Evolutionary conservation across 495 filamentous ascomycete species (phyloP).

Genomic region (Daldinia childiae): DNA sequence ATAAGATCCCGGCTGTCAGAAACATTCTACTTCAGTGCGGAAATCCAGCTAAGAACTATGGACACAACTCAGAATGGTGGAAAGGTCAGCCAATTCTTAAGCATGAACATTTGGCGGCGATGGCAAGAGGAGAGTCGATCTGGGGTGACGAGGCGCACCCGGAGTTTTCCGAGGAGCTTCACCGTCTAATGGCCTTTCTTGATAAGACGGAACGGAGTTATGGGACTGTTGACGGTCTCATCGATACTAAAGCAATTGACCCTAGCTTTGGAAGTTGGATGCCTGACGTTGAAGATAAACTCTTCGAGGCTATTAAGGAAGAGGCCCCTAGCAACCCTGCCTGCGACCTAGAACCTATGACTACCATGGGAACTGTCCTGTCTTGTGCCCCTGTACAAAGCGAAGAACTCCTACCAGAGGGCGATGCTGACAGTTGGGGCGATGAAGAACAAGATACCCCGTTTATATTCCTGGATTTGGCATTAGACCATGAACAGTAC

Average conservation of each 20-base stretch:
- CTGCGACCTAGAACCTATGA: slow-evolving; percentile 43
- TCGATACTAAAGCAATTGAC: slow-evolving; percentile 43
- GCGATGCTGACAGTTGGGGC: slow-evolving; percentile 38
- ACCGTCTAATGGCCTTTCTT: slow-evolving; percentile 88
- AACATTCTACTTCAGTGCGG: slow-evolving; percentile 72
- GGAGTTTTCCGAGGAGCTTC: slow-evolving; percentile 64
- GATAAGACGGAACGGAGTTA: slow-evolving; percentile 82
- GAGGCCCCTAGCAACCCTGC: slow-evolving; percentile 25
- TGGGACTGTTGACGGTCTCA: slow-evolving; percentile 69
- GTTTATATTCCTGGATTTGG: slow-evolving; percentile 54
- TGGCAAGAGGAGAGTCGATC: slow-evolving; percentile 53
- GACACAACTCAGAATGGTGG: slow-evolving; percentile 84
- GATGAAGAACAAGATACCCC: slow-evolving; percentile 52
- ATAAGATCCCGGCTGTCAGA: slow-evolving; percentile 81
- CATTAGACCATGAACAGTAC: slow-evolving; percentile 40
- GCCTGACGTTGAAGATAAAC: slow-evolving; percentile 41
- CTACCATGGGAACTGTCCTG: slow-evolving; percentile 38
- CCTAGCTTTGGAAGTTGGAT: slow-evolving; percentile 37
- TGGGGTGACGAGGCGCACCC: slow-evolving; percentile 56
- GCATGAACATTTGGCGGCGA: slow-evolving; percentile 65
- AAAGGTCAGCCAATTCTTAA: slow-evolving; percentile 71
- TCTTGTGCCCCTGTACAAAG: slow-evolving; percentile 33
- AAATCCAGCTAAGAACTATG: slow-evolving; percentile 67
- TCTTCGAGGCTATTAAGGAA: slow-evolving; percentile 45
- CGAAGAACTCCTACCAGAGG: slow-evolving; percentile 2